These are phyloP conservation scores for Alternaria conjuncta DNA, from an alignment of 2,329 filamentous ascomycete genomes.

Conservation along the genomic window DNA sequence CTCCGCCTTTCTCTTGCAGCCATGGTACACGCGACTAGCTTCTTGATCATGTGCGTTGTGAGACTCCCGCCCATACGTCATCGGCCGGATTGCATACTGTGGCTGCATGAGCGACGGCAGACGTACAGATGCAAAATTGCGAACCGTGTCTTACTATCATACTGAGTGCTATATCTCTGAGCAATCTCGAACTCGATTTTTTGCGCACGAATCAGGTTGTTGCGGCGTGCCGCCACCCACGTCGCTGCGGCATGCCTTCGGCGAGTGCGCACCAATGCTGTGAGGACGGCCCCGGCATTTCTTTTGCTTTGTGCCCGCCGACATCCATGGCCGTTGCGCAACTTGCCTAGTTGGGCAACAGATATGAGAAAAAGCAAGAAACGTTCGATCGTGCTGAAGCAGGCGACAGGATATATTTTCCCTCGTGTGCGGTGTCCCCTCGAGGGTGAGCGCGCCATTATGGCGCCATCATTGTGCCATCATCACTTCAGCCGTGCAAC, in stretches of 20 bases:
- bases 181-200: not conserved
- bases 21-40: not conserved
- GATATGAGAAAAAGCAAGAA: not conserved
- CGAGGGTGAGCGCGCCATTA: not conserved
- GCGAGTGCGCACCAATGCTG: conserved; percentile 7
- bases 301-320: conserved; percentile 15
- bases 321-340: conserved; percentile 7
- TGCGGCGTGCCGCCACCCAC: conserved; percentile 4
- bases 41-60: not conserved
- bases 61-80: not conserved
- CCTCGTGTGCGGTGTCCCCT: not conserved
- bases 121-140: not conserved
- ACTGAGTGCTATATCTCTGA: not conserved
- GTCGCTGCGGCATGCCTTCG: conserved; percentile 10
- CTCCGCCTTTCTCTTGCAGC: not conserved
- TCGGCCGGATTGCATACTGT: not conserved
- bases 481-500: not conserved
- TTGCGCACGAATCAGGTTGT: not conserved
- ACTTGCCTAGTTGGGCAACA: conserved; percentile 13
- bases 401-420: not conserved
- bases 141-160: not conserved
- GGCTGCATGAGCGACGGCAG: not conserved
- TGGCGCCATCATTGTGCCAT: not conserved
- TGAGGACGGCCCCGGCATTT: conserved; percentile 15
- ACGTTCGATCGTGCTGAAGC: not conserved